Conservation (phyloP, 257 asterid species). For the Phtheirospermum japonicum region DNA sequence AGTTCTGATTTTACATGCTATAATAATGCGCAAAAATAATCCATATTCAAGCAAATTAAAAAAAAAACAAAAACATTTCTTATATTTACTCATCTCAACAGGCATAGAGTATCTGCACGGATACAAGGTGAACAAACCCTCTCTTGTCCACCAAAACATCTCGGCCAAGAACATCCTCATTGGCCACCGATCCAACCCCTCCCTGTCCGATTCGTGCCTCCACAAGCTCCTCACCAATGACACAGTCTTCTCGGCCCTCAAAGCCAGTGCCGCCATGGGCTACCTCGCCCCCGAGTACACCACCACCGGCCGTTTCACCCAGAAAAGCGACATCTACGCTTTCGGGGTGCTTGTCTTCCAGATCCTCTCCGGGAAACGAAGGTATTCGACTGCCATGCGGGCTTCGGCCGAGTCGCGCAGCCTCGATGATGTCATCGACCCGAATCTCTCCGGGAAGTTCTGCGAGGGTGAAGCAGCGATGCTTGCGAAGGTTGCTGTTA, state of each 20-base stretch:
- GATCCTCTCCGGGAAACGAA: conserved; percentile 72
- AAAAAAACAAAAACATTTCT: too few relatives aligned
- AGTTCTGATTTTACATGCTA: too few relatives aligned
- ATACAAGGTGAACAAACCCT: conserved; percentile 55
- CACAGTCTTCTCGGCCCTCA: conserved; percentile 75
- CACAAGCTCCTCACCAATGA: conserved; percentile 87
- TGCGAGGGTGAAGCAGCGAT: conserved; percentile 50
- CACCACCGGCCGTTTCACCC: conserved; percentile 79
- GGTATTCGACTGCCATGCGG: conserved; percentile 42
- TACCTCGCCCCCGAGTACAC: conserved; percentile 91
- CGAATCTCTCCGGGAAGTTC: conserved; percentile 53
- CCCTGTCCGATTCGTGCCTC: conserved; percentile 76
- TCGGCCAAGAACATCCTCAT: conserved; percentile 77
- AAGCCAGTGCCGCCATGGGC: conserved; percentile 93
- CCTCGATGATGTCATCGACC: conserved; percentile 54
- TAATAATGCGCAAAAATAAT: too few relatives aligned
- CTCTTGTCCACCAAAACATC: conserved; percentile 81
- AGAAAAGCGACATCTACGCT: conserved; percentile 83
- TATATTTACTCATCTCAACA: neutral
- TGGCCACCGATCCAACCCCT: conserved; percentile 53
- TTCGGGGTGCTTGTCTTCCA: conserved; percentile 85
- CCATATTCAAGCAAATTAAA: too few relatives aligned
- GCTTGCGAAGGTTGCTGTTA: conserved; percentile 54
- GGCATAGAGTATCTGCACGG: conserved; percentile 48
- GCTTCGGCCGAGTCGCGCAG: conserved; percentile 52